These are phyloP conservation scores for Sphagnum contortum DNA, from an alignment of 225 moss, liverwort and hornwort genomes.

Conservation along the genomic window DNA sequence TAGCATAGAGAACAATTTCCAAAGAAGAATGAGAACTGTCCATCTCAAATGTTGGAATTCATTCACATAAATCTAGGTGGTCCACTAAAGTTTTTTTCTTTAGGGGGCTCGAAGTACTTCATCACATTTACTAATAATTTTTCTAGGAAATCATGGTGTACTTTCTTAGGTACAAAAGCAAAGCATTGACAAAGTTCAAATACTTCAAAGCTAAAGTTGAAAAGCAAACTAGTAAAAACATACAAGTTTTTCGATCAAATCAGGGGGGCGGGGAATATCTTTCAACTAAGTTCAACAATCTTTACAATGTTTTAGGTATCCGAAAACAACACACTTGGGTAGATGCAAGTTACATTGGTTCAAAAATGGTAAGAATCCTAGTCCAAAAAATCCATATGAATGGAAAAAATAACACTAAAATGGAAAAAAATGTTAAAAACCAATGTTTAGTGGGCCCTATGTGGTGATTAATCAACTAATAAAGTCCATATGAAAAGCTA, in stretches of 20 bases:
- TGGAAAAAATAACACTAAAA: too few relatives aligned
- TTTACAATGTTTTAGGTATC: not conserved
- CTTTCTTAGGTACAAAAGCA: not conserved
- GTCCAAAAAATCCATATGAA: too few relatives aligned
- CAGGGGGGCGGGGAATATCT: not conserved
- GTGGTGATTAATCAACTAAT: too few relatives aligned
- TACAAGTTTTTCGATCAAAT: not conserved
- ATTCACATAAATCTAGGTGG: not conserved
- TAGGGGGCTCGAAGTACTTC: not conserved
- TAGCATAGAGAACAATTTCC: not conserved
- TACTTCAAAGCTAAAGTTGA: not conserved
- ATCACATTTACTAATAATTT: not conserved
- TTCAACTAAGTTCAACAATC: not conserved
- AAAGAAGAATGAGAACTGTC: not conserved
- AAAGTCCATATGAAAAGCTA: too few relatives aligned
- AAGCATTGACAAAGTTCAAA: not conserved
- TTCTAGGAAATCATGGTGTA: not conserved
- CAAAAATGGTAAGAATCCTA: too few relatives aligned
- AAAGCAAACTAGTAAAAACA: not conserved
- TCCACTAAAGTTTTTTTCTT: not conserved
- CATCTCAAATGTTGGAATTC: not conserved
- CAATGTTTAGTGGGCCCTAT: too few relatives aligned
- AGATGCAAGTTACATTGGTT: too few relatives aligned
- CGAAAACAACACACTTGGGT: not conserved
- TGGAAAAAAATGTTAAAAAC: too few relatives aligned